Evolutionary conservation across 2,329 filamentous ascomycete genomes (phyloP).

Genomic region (Xylaria sp.): DNA sequence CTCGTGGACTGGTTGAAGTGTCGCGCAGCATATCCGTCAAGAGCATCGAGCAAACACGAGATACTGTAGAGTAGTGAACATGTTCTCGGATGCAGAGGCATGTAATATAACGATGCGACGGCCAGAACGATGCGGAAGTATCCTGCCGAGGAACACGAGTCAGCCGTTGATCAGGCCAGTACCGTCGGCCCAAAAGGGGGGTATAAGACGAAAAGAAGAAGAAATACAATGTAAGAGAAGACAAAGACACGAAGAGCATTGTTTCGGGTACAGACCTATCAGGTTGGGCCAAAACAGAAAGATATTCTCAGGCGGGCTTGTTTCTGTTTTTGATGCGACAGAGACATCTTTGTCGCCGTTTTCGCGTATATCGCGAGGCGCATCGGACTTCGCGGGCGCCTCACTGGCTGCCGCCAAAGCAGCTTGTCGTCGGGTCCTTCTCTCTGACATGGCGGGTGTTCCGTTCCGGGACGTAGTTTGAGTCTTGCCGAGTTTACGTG

Average conservation of each 20-base stretch:
- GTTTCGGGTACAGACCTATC: slow-evolving; percentile 54
- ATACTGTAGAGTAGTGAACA: slow-evolving; percentile 88
- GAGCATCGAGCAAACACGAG: slow-evolving; percentile 89
- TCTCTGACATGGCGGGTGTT: slow-evolving; percentile 26
- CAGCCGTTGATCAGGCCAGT: background rate
- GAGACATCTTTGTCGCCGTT: slow-evolving; percentile 36
- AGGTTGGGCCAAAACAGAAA: slow-evolving; percentile 79
- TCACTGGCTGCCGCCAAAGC: slow-evolving; percentile 26
- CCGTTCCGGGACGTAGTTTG: background rate
- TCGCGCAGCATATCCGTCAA: slow-evolving; percentile 90
- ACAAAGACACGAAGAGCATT: no score
- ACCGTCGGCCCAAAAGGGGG: background rate
- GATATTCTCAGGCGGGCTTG: slow-evolving; percentile 60
- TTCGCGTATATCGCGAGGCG: slow-evolving; percentile 37
- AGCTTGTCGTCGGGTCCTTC: slow-evolving; percentile 28
- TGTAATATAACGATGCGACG: slow-evolving; percentile 92
- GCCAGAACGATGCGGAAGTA: slow-evolving; percentile 76
- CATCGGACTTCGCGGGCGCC: slow-evolving; percentile 19
- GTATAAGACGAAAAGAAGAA: background rate
- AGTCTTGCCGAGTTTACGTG: background rate
- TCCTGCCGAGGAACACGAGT: slow-evolving; percentile 42
- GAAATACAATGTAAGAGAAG: background rate
- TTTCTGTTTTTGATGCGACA: slow-evolving; percentile 30
- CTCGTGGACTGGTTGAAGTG: slow-evolving; percentile 86
- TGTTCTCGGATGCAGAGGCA: slow-evolving; percentile 96